These are phyloP conservation scores for Aureobasidium sp. DNA, from an alignment of 2,329 filamentous ascomycete genomes.

Conservation along the genomic window DNA sequence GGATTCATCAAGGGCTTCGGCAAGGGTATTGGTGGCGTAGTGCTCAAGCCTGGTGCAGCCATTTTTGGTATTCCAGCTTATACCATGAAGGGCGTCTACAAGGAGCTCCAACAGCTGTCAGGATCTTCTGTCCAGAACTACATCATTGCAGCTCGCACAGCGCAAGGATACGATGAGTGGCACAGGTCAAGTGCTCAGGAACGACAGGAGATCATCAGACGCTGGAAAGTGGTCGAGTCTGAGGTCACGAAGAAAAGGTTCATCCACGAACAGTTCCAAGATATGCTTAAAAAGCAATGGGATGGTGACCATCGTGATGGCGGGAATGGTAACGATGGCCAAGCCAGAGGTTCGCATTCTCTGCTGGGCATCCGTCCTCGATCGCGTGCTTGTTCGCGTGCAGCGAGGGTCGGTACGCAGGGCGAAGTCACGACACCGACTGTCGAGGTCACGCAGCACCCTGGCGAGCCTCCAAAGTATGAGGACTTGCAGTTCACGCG, in stretches of 20 bases:
- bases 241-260: constrained; percentile 52
- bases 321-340: background rate
- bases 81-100: constrained; percentile 67
- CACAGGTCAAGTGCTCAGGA: constrained; percentile 47
- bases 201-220: constrained; percentile 51
- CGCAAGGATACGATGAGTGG: constrained; percentile 64
- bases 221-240: constrained; percentile 54
- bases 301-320: constrained; percentile 20
- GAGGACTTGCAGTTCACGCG: constrained; percentile 37
- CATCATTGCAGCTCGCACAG: constrained; percentile 66
- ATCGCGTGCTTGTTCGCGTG: background rate
- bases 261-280: constrained; percentile 44
- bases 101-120: constrained; percentile 60
- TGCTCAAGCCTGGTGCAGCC: constrained; percentile 61
- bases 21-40: constrained; percentile 66
- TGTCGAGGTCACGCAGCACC: constrained; percentile 18
- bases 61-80: constrained; percentile 53
- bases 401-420: background rate
- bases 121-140: constrained; percentile 67
- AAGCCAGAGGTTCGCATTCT: background rate
- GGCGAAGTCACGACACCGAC: background rate
- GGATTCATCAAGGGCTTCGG: constrained; percentile 70
- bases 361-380: background rate
- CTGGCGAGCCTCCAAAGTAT: constrained; percentile 21
- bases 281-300: constrained; percentile 31